Percentiles rank a stretch among this genome's conserved stretches.
Evolutionary conservation across 805 yeast species (phyloP).

Genomic region (Priceomyces fermenticarens): DNA sequence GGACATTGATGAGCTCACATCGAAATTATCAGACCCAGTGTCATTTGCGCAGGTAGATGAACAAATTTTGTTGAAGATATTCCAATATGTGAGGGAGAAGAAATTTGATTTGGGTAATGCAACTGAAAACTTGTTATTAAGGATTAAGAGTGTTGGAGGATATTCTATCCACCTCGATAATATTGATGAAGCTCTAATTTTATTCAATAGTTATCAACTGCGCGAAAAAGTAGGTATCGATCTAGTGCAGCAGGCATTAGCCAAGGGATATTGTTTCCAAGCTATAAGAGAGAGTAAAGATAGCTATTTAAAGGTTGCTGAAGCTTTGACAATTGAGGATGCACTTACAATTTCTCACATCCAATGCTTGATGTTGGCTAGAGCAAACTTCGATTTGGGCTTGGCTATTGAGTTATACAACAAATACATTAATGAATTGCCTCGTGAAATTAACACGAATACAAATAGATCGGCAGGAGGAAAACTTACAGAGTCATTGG

Average conservation of each 20-base stretch:
- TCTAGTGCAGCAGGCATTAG: conserved; percentile 37
- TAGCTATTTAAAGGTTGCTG: conserved; percentile 34
- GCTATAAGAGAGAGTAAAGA: conserved; percentile 30
- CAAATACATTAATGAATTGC: conserved; percentile 37
- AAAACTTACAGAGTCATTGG: conserved; percentile 43
- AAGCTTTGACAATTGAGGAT: conserved; percentile 28
- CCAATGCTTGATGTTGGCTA: conserved; percentile 41
- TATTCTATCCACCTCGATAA: conserved; percentile 30
- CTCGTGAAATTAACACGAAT: conserved; percentile 24
- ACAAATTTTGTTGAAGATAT: conserved; percentile 5
- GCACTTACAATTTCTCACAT: conserved; percentile 27
- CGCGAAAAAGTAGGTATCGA: conserved; percentile 39
- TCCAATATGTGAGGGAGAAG: conserved; percentile 17
- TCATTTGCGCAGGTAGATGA: background rate
- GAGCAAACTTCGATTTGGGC: conserved; percentile 36
- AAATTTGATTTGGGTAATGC: conserved; percentile 21
- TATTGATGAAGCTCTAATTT: conserved; percentile 28
- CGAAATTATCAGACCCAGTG: background rate
- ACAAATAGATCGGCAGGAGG: conserved; percentile 41
- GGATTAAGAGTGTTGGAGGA: conserved; percentile 29
- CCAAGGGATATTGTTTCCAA: conserved; percentile 39
- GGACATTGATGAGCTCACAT: background rate
- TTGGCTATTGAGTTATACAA: conserved; percentile 44
- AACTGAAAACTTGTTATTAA: conserved; percentile 27
- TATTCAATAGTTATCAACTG: conserved; percentile 38